Conservation (phyloP, 2,329 filamentous ascomycete genomes). For the Massarina eburnea region DNA sequence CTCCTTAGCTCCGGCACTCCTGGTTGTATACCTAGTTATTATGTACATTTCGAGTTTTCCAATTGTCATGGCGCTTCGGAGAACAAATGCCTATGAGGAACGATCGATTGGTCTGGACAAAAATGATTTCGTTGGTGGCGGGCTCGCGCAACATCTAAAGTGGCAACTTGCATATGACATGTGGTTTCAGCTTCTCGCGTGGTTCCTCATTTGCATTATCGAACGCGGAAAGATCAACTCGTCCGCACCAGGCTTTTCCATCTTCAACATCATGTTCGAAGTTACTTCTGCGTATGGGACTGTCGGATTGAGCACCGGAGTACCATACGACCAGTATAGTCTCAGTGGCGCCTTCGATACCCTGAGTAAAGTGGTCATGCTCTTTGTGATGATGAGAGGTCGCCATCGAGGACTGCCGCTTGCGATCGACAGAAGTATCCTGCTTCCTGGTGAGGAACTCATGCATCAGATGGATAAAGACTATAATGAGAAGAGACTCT, state of each 20-base stretch:
- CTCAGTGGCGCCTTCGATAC: constrained; percentile 58
- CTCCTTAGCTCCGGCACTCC: constrained; percentile 57
- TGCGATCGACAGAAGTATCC: constrained; percentile 34
- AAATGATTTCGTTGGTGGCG: constrained; percentile 13
- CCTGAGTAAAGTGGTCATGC: constrained; percentile 60
- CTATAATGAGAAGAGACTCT: constrained; percentile 21
- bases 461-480: constrained; percentile 38
- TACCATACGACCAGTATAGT: constrained; percentile 57
- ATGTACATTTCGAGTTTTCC: constrained; percentile 69
- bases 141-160: constrained; percentile 57
- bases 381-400: constrained; percentile 56
- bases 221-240: constrained; percentile 58
- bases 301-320: constrained; percentile 62
- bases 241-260: constrained; percentile 30
- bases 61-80: constrained; percentile 64
- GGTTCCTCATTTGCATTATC: constrained; percentile 62
- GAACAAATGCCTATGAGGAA: constrained; percentile 73
- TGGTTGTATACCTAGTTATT: constrained; percentile 64
- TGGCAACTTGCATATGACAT: constrained; percentile 67
- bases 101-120: constrained; percentile 63
- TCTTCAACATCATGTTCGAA: constrained; percentile 53
- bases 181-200: constrained; percentile 65
- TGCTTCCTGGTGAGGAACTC: constrained; percentile 34
- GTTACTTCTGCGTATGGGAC: constrained; percentile 62
- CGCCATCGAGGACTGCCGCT: constrained; percentile 33